Evolutionary conservation across 495 filamentous ascomycete species (phyloP), one percentile per base, ranked within the genome.

Genomic region (Sordaria brevicollis): DNA sequence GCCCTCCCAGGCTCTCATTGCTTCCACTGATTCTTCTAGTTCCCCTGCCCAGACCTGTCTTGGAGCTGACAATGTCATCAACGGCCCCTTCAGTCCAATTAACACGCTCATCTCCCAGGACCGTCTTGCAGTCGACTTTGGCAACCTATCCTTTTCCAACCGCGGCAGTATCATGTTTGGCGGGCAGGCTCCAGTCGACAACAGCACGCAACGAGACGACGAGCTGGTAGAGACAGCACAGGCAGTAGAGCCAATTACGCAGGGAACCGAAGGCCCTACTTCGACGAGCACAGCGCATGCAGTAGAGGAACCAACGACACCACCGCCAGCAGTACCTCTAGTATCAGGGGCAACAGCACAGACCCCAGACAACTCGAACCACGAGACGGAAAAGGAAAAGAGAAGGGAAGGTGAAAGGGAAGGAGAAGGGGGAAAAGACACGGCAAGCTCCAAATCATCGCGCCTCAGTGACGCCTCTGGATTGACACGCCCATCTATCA

Each of bases 161-260:
- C 78, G 86, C 68, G 89, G 89, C n/a, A 90, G 88, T 75, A 80
- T 92, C 74, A 82, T 91, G 80, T 82, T 91, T 70, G 86, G 85
- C 34, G 87, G 80, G 13, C 49, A 62, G 21, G 21, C 49, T 62
- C 49, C 49, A 25, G 49, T 62, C 49, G 49, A 62, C 68, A 70
- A 31, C 67, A 70, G 21, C 68, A 62, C 13, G 13, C 49, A 62
- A 62, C 49, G 49, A 62, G 49, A 62, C 49, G 25, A 62, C 49
- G 49, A 68, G 36, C 36, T 39, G 29, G 38, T 19, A 67, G 36
- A 25, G 10, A 62, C 73, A 15, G 19, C 69, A n/a, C 35, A 43
- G 13, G 65, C 17, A 19, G 33, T 35, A 38, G 19, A 54, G n/a
- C 29, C 36, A 8, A n/a, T 37, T 25, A 68, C 65, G 17, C 57